Conservation (phyloP, 1,139 yeast genomes). For the Yamadazyma songkhlaensis region DNA sequence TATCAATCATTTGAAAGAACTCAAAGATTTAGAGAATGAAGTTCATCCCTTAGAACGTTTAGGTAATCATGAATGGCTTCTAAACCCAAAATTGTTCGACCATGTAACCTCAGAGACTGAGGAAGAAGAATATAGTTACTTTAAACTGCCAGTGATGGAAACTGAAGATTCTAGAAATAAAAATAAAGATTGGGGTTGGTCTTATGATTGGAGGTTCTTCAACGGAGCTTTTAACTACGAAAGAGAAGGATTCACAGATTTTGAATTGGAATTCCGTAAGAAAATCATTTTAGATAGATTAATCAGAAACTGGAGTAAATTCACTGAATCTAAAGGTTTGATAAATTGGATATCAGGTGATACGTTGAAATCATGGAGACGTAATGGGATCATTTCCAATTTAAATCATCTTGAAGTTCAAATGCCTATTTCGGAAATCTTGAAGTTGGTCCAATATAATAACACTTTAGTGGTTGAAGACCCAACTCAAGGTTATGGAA, state of each 20-base stretch:
- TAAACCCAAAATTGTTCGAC: neutral
- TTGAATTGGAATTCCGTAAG: slow-evolving; percentile 23
- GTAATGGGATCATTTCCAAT: slow-evolving; percentile 46
- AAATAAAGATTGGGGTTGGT: slow-evolving; percentile 35
- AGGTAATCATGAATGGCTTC: neutral
- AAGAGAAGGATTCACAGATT: slow-evolving; percentile 25
- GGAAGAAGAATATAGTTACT: slow-evolving; percentile 28
- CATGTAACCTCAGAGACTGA: slow-evolving; percentile 9
- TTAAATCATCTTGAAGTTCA: slow-evolving; percentile 35
- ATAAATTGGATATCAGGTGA: slow-evolving; percentile 30
- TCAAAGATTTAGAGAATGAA: slow-evolving; percentile 14
- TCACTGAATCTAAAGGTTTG: slow-evolving; percentile 30
- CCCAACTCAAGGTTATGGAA: slow-evolving; percentile 28
- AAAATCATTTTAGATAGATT: slow-evolving; percentile 26
- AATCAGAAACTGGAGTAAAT: slow-evolving; percentile 29
- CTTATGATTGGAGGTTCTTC: slow-evolving; percentile 41
- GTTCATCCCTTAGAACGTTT: slow-evolving; percentile 16
- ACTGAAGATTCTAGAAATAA: slow-evolving; percentile 22
- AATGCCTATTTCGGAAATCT: slow-evolving; percentile 30
- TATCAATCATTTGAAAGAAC: slow-evolving; percentile 23
- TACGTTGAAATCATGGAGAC: slow-evolving; percentile 28
- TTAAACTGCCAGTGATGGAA: slow-evolving; percentile 30
- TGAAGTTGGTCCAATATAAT: slow-evolving; percentile 25
- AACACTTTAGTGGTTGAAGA: slow-evolving; percentile 32
- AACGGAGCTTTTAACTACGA: slow-evolving; percentile 29